Percentiles rank a stretch among this genome's conserved stretches.
Evolutionary conservation across 1,139 yeast species (phyloP).

Genomic region (Pichia cactophila): DNA sequence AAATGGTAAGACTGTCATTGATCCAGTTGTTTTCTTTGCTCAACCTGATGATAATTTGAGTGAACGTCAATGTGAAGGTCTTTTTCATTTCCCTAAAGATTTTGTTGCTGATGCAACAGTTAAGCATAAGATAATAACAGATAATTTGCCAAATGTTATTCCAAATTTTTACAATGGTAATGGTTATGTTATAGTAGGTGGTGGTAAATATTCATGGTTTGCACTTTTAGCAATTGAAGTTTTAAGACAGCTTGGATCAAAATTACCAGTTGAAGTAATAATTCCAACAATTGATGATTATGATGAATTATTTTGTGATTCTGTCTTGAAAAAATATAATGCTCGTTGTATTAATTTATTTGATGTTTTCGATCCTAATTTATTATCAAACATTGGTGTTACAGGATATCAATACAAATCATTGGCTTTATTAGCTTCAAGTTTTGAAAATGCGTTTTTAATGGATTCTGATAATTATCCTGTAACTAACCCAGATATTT

Average conservation of each 20-base stretch:
- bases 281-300: conserved; percentile 38
- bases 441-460: conserved; percentile 43
- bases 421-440: conserved; percentile 43
- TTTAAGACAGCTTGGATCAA: conserved; percentile 53
- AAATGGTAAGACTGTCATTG: conserved; percentile 26
- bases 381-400: conserved; percentile 25
- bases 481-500: conserved; percentile 40
- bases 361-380: conserved; percentile 28
- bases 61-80: conserved; percentile 19
- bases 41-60: conserved; percentile 20
- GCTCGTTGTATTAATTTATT: conserved; percentile 40
- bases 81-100: conserved; percentile 19
- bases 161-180: conserved; percentile 43
- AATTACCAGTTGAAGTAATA: conserved; percentile 66
- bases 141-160: conserved; percentile 17
- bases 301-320: conserved; percentile 38
- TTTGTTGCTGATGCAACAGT: conserved; percentile 20
- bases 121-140: conserved; percentile 20
- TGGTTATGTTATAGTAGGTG: conserved; percentile 77
- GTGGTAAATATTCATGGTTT: conserved; percentile 69
- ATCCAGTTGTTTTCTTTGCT: conserved; percentile 22
- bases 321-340: conserved; percentile 36
- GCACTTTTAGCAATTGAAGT: conserved; percentile 58
- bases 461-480: conserved; percentile 51
- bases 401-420: conserved; percentile 51